A percentile compares a stretch with the other conserved stretches of the same genome.
Evolutionary conservation across 2,329 filamentous ascomycete species (phyloP).

Genomic region (Xylaria arbuscula): DNA sequence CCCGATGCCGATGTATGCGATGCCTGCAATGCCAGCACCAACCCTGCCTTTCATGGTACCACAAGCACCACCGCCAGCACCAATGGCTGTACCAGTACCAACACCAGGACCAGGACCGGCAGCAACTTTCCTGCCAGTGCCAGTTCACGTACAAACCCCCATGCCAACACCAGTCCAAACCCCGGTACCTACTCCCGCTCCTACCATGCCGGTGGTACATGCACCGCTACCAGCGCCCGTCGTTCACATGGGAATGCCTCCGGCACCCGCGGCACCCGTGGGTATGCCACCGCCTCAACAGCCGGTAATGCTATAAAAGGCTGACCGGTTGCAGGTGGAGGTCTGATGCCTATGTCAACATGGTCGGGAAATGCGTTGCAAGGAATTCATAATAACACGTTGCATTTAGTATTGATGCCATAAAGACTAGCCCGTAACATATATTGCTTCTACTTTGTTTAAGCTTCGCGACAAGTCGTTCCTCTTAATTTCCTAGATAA

Average conservation of each 20-base stretch:
- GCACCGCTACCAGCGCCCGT: background rate
- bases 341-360: background rate
- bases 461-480: background rate
- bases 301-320: background rate
- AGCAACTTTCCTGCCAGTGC: background rate
- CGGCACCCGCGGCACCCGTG: background rate
- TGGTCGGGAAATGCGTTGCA: background rate
- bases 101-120: background rate
- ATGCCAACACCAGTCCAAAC: background rate
- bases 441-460: background rate
- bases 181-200: background rate
- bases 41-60: background rate
- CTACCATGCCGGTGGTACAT: background rate
- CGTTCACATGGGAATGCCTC: too few species aligned
- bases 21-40: background rate
- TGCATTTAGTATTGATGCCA: constrained; percentile 6
- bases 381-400: constrained; percentile 9
- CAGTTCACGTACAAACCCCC: background rate
- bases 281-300: background rate
- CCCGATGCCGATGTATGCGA: background rate
- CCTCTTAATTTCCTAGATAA: background rate
- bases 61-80: background rate
- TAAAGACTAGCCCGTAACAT: background rate
- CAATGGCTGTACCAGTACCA: background rate
- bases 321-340: background rate